A percentile compares a stretch with the other conserved stretches of the same genome.
Conservation (phyloP, 768 basidiomycete genomes). For the Russula dissimulans region DNA sequence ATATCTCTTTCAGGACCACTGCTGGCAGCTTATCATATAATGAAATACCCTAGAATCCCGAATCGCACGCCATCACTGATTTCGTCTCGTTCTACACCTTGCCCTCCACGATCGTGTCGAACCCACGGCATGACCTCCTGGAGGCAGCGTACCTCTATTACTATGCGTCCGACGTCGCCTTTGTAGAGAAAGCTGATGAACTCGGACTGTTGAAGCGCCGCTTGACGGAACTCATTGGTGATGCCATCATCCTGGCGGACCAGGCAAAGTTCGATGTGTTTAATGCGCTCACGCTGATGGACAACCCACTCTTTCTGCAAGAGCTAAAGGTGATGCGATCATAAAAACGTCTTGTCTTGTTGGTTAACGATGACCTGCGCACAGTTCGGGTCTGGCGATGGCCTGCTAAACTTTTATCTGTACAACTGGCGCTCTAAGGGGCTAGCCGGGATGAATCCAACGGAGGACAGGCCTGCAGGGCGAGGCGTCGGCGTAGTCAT, state of each 20-base stretch:
- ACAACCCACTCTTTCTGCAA: constrained; percentile 73
- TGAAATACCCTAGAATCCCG: constrained; percentile 54
- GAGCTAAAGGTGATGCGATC: constrained; percentile 65
- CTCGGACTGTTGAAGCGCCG: constrained; percentile 57
- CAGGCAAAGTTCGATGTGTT: constrained; percentile 91
- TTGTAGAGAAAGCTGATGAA: constrained; percentile 52
- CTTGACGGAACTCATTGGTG: constrained; percentile 61
- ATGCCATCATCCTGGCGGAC: constrained; percentile 74
- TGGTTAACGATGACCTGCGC: constrained; percentile 6
- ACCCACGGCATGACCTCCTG: constrained; percentile 57
- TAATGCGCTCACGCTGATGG: constrained; percentile 92
- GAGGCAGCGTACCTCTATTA: constrained; percentile 96
- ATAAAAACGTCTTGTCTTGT: neutral
- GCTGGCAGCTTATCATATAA: neutral
- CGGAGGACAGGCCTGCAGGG: constrained; percentile 50
- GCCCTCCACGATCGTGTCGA: constrained; percentile 85
- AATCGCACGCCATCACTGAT: constrained; percentile 80
- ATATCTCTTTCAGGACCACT: neutral
- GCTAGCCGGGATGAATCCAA: constrained; percentile 58
- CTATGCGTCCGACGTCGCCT: constrained; percentile 77
- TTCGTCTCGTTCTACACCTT: constrained; percentile 96
- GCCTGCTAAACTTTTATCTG: constrained; percentile 82
- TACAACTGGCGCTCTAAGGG: constrained; percentile 91
- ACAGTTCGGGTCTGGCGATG: constrained; percentile 90
- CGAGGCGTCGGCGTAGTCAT: constrained; percentile 89